These are phyloP conservation scores for Paraconiothyrium sp. DNA, from an alignment of 2,329 filamentous ascomycete genomes.

Conservation along the genomic window DNA sequence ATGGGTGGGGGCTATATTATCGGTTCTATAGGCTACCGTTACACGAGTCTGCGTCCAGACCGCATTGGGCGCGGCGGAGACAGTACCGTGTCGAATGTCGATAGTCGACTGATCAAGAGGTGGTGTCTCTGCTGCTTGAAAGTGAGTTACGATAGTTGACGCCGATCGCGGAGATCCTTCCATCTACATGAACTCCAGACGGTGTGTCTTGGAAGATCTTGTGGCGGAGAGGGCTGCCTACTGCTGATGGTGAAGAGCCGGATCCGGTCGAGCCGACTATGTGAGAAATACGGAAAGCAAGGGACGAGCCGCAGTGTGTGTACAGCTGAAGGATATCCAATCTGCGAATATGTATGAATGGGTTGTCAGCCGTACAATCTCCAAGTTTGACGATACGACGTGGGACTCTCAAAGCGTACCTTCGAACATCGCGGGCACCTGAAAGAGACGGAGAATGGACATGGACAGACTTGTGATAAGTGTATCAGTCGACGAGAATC, in stretches of 20 bases:
- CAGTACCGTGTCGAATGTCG: constrained; percentile 11
- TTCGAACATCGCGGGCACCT: not conserved
- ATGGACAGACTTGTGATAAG: not conserved
- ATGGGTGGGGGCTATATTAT: constrained; percentile 6
- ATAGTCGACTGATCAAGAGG: not conserved
- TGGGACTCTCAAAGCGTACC: not conserved
- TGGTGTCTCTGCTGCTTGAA: not conserved
- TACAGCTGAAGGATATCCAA: not conserved
- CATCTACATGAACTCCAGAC: not conserved
- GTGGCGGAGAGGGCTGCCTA: not conserved
- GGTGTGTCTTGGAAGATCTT: not conserved
- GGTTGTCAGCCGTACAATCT: too few species aligned
- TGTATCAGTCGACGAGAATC: not conserved
- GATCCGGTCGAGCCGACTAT: not conserved
- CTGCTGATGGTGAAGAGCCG: not conserved
- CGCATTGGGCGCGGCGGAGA: constrained; percentile 11
- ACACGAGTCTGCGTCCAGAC: constrained; percentile 8
- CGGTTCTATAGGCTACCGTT: constrained; percentile 13
- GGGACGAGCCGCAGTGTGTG: not conserved
- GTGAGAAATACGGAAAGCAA: not conserved
- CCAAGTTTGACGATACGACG: too few species aligned
- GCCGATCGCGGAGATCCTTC: constrained; percentile 1
- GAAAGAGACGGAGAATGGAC: not conserved
- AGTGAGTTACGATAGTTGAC: not conserved
- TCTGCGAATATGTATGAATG: too few species aligned